A percentile compares a stretch with the other conserved stretches of the same genome.
phyloP scores from a whole-genome alignment of 2,329 filamentous ascomycete species.

The Nothopassalora personata region DNA sequence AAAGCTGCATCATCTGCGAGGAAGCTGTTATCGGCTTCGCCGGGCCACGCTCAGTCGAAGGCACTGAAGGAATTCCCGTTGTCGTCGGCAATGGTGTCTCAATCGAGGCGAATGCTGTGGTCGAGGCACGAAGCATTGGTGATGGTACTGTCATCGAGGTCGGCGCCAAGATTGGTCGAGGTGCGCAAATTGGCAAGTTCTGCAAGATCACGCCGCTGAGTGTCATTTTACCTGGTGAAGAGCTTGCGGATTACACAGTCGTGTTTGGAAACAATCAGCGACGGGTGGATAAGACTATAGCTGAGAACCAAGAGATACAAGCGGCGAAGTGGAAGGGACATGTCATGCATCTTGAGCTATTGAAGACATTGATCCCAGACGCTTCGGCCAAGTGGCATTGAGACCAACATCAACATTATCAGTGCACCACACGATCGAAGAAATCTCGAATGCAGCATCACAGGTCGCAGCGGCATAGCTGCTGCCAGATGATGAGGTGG shows the following conservation, averaged over 20 bases:
- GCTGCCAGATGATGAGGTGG: not conserved
- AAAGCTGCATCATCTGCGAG: constrained; percentile 71
- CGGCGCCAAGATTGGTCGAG: constrained; percentile 30
- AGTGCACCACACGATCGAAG: too few species aligned
- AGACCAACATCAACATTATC: too few species aligned
- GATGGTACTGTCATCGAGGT: constrained; percentile 29
- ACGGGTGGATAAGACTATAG: constrained; percentile 37
- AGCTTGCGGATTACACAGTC: constrained; percentile 43
- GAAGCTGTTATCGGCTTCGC: constrained; percentile 37
- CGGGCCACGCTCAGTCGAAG: not conserved
- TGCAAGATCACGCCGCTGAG: constrained; percentile 41
- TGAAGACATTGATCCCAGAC: constrained; percentile 32
- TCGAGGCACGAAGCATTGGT: constrained; percentile 32
- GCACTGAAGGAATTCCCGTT: constrained; percentile 29
- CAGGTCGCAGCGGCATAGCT: too few species aligned
- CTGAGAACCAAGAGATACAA: constrained; percentile 24
- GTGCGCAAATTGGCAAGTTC: constrained; percentile 43
- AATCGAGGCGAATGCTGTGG: constrained; percentile 40
- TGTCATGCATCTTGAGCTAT: constrained; percentile 29
- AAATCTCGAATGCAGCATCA: too few species aligned
- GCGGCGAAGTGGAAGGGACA: constrained; percentile 30
- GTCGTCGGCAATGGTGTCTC: constrained; percentile 39
- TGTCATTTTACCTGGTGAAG: constrained; percentile 33
- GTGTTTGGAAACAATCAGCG: constrained; percentile 38
- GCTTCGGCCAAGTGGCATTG: constrained; percentile 33